Evolutionary conservation across 2,329 filamentous ascomycete species (phyloP).

Genomic region (Xylaria sp.): DNA sequence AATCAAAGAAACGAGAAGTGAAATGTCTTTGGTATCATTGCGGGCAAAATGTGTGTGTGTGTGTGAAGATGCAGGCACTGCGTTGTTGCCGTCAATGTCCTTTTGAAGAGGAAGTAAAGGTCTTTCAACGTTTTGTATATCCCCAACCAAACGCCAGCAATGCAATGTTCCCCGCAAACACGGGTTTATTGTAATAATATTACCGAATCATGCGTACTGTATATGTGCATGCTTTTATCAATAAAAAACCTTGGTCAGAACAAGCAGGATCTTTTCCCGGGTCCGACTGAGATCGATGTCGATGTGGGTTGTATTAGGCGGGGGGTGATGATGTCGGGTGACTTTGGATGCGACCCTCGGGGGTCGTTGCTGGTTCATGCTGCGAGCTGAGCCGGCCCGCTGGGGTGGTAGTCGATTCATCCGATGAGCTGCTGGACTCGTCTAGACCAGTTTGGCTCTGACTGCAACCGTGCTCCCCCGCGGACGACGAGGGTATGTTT

Average conservation of each 20-base stretch:
- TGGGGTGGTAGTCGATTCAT: slow-evolving; percentile 44
- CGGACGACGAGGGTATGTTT: slow-evolving; percentile 55
- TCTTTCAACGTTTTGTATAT: slow-evolving; percentile 47
- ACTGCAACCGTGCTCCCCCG: slow-evolving; percentile 41
- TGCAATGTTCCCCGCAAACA: slow-evolving; percentile 42
- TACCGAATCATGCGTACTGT: slow-evolving; percentile 42
- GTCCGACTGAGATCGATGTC: slow-evolving; percentile 25
- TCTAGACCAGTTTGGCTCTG: slow-evolving; percentile 54
- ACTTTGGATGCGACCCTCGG: slow-evolving; percentile 25
- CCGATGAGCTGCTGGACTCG: slow-evolving; percentile 54
- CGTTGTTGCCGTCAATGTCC: slow-evolving; percentile 38
- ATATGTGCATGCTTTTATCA: slow-evolving; percentile 38
- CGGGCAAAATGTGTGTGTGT: slow-evolving; percentile 33
- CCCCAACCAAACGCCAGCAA: slow-evolving; percentile 48
- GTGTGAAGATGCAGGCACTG: slow-evolving; percentile 44
- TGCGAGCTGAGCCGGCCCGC: slow-evolving; percentile 32
- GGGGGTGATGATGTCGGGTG: slow-evolving; percentile 35
- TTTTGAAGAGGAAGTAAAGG: slow-evolving; percentile 36
- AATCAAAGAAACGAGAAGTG: slow-evolving; percentile 24
- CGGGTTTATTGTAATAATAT: slow-evolving; percentile 25
- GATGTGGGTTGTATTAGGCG: slow-evolving; percentile 38
- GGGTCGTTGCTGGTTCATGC: slow-evolving; percentile 33
- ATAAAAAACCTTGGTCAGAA: slow-evolving; percentile 33
- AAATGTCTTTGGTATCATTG: slow-evolving; percentile 48
- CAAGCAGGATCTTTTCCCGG: slow-evolving; percentile 31